Base-by-base conservation (phyloP, 2,329 filamentous ascomycete genomes). In the Knufia petricola region DNA sequence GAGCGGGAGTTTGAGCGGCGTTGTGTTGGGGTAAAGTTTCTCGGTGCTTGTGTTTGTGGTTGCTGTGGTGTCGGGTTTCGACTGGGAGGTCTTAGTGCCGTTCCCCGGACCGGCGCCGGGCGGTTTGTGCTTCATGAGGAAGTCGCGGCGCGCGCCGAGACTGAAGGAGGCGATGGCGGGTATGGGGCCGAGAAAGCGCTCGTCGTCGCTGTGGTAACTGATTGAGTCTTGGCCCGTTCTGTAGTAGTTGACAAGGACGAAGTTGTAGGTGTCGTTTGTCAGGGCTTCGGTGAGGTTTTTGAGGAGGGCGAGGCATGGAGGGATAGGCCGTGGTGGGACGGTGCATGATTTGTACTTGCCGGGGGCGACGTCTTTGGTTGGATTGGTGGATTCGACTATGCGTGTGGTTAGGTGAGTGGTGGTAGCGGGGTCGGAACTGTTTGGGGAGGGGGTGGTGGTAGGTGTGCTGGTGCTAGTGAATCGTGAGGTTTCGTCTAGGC, bases 231-330 rank as follows among this genome's bases (percentile, higher is more conserved):
- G 69, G 0, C 85, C 85, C 2, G 76, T 77, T n/a, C 82, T 81
- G 60, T 90, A 90, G 67, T 90, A 90, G 60, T 90, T 90, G 3
- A 90, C 83, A 1, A 90, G 73, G 51, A 81, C 85, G 61, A 89
- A 87, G 61, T 90, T 90, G 66, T 84, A 90, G 1, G 61, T 73
- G 58, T 77, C 77, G n/a, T 73, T 74, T 0, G 82, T 85, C 0
- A 78, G 76, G 3, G 73, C 71, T 63, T 90, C 83, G 1, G 83
- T 79, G 8, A 78, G 71, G 28, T 64, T 66, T 8, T 80, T 76
- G 6, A 90, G 71, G 4, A 72, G 64, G 32, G 85, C 77, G 0
- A 90, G 73, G 57, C 84, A 87, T 48, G 75, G 66, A 0, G 85
- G 85, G 1, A 89, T 76, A 0, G 84, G 85, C 0, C 85, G 75